Base-by-base conservation (phyloP, 305 asterid genomes). In the Euphrasia arctica region DNA sequence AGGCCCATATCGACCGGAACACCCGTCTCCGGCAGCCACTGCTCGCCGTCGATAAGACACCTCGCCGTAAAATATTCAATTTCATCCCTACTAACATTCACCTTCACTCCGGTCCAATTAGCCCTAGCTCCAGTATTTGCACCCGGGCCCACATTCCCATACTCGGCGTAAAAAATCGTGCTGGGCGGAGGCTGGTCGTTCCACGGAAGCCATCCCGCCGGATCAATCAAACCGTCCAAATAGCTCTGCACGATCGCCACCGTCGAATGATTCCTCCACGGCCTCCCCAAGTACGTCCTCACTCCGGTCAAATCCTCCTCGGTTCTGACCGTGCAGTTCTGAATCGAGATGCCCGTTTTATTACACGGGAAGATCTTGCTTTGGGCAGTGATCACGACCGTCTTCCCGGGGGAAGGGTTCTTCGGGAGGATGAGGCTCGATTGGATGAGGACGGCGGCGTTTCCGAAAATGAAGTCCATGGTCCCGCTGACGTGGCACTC, bases 201-300 rank as follows among this genome's bases (percentile, higher is more conserved):
- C 70, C 58, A 59, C 1, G 48, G 51, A 31, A 39, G 6, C 76
- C 76, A 61, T 5, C 76, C 76, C 4, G 4, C 4, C 4, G 68
- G 72, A 3, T 71, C 63, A 4, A 71, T 54, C 32, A 54, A 15
- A 0, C 27, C 2, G 5, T 5, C 4, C 48, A 65, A 39, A 0
- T 5, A 0, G 36, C 62, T 72, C 11, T 66, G 49, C 68, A 61
- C 5, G 9, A 72, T 49, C 48, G 66, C 65, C 9, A 2, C 0
- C 0, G 68, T 72, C 22, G 76, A 68, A 9, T 31, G 60, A 0
- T 18, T 5, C 1, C 13, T 54, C 75, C 70, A 71, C 0, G 75
- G 71, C 63, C 75, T 22, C 9, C 75, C 71, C 13, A 65, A 4
- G 59, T 2, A 65, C 2, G 71, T 56, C 5, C 1, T 6, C 36